phyloP scores from a whole-genome alignment of 306 rosid species.

The Sophora flavescens region DNA sequence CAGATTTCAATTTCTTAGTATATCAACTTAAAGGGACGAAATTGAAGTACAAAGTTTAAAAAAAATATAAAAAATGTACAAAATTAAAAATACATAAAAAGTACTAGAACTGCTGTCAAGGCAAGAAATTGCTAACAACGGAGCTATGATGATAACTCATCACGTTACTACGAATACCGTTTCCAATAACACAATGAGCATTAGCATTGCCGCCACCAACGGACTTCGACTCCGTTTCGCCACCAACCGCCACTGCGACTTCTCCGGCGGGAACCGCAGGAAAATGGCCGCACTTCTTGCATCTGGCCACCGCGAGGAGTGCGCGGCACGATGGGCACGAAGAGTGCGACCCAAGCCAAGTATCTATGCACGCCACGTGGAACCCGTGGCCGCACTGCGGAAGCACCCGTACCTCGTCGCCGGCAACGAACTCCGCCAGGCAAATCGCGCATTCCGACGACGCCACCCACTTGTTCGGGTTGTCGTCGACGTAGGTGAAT shows the following conservation, averaged over 20 bases:
- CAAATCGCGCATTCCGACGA: slow-evolving; percentile 78
- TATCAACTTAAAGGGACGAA: background rate
- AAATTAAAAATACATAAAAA: background rate
- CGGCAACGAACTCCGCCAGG: slow-evolving; percentile 61
- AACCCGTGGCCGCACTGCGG: slow-evolving; percentile 79
- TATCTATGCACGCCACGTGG: slow-evolving; percentile 72
- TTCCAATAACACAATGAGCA: background rate
- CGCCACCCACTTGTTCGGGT: slow-evolving; percentile 40
- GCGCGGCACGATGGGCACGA: slow-evolving; percentile 80
- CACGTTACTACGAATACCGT: background rate
- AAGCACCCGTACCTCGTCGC: slow-evolving; percentile 67
- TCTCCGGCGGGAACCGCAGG: slow-evolving; percentile 49
- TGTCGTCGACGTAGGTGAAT: slow-evolving; percentile 52
- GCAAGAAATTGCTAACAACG: slow-evolving; percentile 48
- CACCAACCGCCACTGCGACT: background rate
- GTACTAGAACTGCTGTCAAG: slow-evolving; percentile 30
- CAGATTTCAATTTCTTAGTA: background rate
- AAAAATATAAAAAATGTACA: background rate
- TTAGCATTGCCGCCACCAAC: background rate
- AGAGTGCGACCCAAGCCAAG: slow-evolving; percentile 76
- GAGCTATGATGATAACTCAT: background rate
- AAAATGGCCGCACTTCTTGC: slow-evolving; percentile 74
- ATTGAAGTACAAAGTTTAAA: too few species aligned
- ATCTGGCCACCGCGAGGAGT: slow-evolving; percentile 58
- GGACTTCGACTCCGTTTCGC: slow-evolving; percentile 45